Base-by-base conservation (phyloP, 2,329 filamentous ascomycete species). In the Emydomyces testavorans region DNA sequence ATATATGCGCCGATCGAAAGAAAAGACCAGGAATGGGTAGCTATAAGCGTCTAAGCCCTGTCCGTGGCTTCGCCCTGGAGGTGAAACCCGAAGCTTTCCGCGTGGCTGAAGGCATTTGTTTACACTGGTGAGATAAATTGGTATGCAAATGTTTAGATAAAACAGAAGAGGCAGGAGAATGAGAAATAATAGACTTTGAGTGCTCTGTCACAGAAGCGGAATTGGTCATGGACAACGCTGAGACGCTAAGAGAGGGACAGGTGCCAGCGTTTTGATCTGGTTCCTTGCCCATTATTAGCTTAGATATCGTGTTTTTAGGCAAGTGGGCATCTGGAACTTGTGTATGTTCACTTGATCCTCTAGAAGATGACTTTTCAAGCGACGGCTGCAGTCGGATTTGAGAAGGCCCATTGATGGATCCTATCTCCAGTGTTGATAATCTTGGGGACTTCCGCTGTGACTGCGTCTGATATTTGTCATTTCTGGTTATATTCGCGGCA, bases 401-500 rank as follows among this genome's bases (percentile, higher is more conserved):
- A n/a, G 28, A 38, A 39, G 32, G 3, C 8, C 32, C 13, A 26
- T 29, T 29, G 11, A 42, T 32, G 16, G 43, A 28, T 1, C 43
- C 26, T 34, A 6, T 18, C 36, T 13, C 32, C 21, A 37, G 35
- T 6, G 36, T 37, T 29, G 49, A 40, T n/a, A 52, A 29, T 16
- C 46, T 52, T 15, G 50, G 50, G n/a, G 50, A 44, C 32, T 52
- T 52, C 31, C 50, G 34, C 4, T 26, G 36, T 16, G 24, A 35
- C 11, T 28, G 45, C 35, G 31, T 16, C 13, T 23, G 32, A 15
- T 23, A 21, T 32, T 48, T 26, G 23, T 35, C 35, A 21, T 10
- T 32, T 15, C 15, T 16, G 39, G 23, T 48, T 37, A 50, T 49
- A 38, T 69, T 69, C 10, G 65, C 65, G 7, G 60, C 60, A 46